Base-by-base conservation (phyloP, 2,329 filamentous ascomycete species). In the Escovopsis sp. region DNA sequence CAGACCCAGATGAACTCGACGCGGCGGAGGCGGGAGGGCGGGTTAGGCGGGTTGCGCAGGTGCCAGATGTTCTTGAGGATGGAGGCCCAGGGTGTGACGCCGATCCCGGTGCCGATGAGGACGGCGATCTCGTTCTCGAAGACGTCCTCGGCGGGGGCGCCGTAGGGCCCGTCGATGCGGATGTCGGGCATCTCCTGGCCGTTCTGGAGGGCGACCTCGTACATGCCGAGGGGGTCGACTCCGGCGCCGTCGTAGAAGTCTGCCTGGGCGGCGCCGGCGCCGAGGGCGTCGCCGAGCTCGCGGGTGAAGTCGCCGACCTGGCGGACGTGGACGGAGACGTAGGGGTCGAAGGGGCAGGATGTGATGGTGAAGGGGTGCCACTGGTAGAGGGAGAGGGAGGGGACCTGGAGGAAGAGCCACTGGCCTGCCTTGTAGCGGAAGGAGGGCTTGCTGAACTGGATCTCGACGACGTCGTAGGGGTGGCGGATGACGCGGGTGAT, bases 341-440 rank as follows among this genome's bases (percentile, higher is more conserved):
- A 96, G 1, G 85, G 84, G 54, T 98, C 91, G 56, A 86, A 91
- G 5, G 91, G 91, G 63, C 91, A 98, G 9, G 91, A 96, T 2
- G 91, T 98, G 62, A 98, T 96, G 56, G 91, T 98, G 60, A 96
- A 98, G 1, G 91, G 91, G 64, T 98, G 91, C 91, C 91, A 98
- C 66, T 98, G 87, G 57, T 86, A 80, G 53, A 72, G 76, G 49
- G 86, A 94, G 41, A 98, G 77, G 7, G 84, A 81, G 0, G 91
- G 91, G 20, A 94, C 80, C 60, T 96, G 89, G 45, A 98, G 72
- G 70, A 96, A 96, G 32, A 96, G 77, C 88, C 89, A 98, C 65
- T 98, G 91, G 29, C 91, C 91, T 12, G 91, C 83, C 73, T 94
- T 96, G 76, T 98, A 98, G 57, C 79, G 85, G 81, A 98, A 94